Evolutionary conservation across 257 asterid species (phyloP).

Genomic region (Penstemon barbatus): DNA sequence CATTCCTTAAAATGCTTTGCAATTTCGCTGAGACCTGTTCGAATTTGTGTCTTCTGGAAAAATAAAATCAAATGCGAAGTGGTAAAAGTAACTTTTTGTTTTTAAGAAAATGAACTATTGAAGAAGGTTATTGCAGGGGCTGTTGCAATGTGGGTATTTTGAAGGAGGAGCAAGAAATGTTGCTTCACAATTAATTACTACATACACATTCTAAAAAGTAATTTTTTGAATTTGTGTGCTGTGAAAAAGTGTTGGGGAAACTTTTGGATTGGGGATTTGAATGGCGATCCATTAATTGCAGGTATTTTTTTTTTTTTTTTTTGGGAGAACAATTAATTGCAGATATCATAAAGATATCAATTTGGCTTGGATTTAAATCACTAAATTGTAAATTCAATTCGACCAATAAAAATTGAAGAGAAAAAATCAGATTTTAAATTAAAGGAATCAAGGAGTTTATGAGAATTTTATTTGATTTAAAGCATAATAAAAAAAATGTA

Average conservation of each 20-base stretch:
- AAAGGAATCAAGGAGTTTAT: too few relatives aligned
- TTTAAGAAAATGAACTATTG: neutral
- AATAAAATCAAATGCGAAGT: conserved; percentile 5
- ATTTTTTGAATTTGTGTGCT: conserved; percentile 34
- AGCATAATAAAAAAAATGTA: too few relatives aligned
- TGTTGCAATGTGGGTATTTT: neutral
- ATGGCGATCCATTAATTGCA: neutral
- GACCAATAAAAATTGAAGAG: too few relatives aligned
- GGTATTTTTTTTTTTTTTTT: too few relatives aligned
- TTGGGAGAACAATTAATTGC: too few relatives aligned
- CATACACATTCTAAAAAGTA: conserved; percentile 23
- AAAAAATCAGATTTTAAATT: too few relatives aligned
- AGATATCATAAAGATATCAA: too few relatives aligned
- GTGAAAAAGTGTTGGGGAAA: conserved; percentile 29
- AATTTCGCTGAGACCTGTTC: conserved; percentile 21
- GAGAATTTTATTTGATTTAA: too few relatives aligned
- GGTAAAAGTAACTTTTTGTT: neutral
- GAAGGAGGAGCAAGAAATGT: conserved; percentile 24
- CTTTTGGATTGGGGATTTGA: conserved; percentile 40
- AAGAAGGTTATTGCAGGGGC: neutral
- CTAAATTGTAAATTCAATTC: too few relatives aligned
- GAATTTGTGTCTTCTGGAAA: conserved; percentile 1
- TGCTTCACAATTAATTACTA: conserved; percentile 30
- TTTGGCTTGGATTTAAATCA: too few relatives aligned
- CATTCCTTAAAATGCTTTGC: conserved; percentile 32